Evolutionary conservation across 2,329 filamentous ascomycete species (phyloP).

Genomic region (Aspergillus novoparasiticus): DNA sequence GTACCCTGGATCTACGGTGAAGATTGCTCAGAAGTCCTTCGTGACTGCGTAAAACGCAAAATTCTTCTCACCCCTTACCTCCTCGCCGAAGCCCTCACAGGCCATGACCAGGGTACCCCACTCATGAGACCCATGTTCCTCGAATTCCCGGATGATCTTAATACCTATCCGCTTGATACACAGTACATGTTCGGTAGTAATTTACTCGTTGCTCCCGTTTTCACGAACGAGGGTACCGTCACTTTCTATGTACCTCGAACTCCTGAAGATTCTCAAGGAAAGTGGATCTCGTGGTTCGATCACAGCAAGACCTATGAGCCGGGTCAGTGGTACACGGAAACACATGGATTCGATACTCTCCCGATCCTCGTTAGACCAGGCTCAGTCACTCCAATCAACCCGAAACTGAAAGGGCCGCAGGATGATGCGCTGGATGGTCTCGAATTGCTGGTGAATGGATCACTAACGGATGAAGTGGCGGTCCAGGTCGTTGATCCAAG

Average conservation of each 20-base stretch:
- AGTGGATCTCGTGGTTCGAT: slow-evolving; percentile 52
- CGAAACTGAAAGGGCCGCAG: slow-evolving; percentile 28
- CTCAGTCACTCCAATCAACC: slow-evolving; percentile 32
- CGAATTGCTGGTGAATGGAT: slow-evolving; percentile 35
- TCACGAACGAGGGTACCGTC: slow-evolving; percentile 63
- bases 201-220: slow-evolving; percentile 66
- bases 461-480: slow-evolving; percentile 17
- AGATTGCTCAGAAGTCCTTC: slow-evolving; percentile 61
- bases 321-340: slow-evolving; percentile 61
- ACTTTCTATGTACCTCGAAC: slow-evolving; percentile 64
- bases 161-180: slow-evolving; percentile 67
- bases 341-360: slow-evolving; percentile 60
- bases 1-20: slow-evolving; percentile 74
- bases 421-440: slow-evolving; percentile 32
- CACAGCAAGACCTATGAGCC: slow-evolving; percentile 42
- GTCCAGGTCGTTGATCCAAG: slow-evolving; percentile 31
- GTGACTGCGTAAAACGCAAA: slow-evolving; percentile 57
- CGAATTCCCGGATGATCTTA: slow-evolving; percentile 72
- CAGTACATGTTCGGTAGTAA: slow-evolving; percentile 73
- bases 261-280: slow-evolving; percentile 54
- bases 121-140: slow-evolving; percentile 67
- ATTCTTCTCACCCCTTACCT: slow-evolving; percentile 62
- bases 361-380: slow-evolving; percentile 60
- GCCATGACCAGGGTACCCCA: slow-evolving; percentile 58
- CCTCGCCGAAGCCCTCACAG: slow-evolving; percentile 54